phyloP scores from a whole-genome alignment of 352 stramenopile species.

The Phytophthora kernoviae region DNA sequence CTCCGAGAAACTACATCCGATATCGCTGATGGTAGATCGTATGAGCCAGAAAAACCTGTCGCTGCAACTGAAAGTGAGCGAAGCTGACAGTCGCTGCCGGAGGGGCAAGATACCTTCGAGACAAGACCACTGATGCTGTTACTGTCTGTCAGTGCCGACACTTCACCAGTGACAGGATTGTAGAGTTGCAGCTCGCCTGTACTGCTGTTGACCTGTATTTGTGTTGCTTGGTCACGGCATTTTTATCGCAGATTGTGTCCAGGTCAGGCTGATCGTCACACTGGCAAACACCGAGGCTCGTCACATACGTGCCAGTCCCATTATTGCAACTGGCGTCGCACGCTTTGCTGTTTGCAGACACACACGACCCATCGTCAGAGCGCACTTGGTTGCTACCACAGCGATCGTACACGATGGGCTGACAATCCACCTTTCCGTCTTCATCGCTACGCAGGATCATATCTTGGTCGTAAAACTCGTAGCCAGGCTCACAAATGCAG shows the following conservation, averaged over 20 bases:
- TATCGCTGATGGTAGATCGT: conserved; percentile 44
- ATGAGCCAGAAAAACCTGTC: conserved; percentile 68
- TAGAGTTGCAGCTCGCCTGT: conserved; percentile 68
- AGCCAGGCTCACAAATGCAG: conserved; percentile 91
- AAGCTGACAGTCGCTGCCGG: conserved; percentile 49
- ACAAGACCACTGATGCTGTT: conserved; percentile 37
- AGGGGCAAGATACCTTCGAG: conserved; percentile 53
- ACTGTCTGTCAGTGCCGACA: conserved; percentile 21
- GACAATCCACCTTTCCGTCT: conserved; percentile 90
- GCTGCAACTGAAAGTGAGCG: conserved; percentile 54
- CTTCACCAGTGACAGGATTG: conserved; percentile 44
- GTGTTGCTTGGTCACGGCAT: conserved; percentile 59
- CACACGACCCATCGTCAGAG: conserved; percentile 71
- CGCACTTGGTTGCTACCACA: conserved; percentile 80
- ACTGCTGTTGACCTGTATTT: conserved; percentile 63
- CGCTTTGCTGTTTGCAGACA: conserved; percentile 43
- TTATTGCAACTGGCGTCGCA: conserved; percentile 67
- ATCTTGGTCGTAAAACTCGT: conserved; percentile 91
- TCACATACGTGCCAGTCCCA: conserved; percentile 75
- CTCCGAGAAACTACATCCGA: conserved; percentile 8
- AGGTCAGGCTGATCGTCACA: conserved; percentile 80
- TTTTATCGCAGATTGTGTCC: conserved; percentile 78
- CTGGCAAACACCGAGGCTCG: conserved; percentile 86
- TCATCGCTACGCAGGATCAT: conserved; percentile 80
- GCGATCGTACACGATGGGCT: conserved; percentile 91